phyloP scores from a whole-genome alignment of 2,329 filamentous ascomycete species.

The Exophiala alcalophila region DNA sequence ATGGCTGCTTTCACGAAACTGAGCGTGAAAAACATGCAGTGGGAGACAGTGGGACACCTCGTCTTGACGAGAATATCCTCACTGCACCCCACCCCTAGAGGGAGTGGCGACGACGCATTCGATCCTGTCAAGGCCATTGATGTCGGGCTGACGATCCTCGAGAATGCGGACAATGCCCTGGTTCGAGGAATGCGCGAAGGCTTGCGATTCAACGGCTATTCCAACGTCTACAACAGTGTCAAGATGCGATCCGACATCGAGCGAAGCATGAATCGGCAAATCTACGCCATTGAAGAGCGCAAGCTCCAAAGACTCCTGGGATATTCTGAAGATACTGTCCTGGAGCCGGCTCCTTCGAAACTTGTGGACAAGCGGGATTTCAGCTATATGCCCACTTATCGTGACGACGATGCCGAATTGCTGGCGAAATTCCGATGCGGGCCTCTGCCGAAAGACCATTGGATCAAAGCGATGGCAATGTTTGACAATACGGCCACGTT shows the following conservation, averaged over 20 bases:
- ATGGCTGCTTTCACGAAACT: conserved; percentile 45
- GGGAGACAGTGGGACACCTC: conserved; percentile 48
- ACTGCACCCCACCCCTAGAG: conserved; percentile 44
- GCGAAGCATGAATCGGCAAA: conserved; percentile 32
- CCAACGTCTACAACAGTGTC: conserved; percentile 43
- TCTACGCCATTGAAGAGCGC: conserved; percentile 44
- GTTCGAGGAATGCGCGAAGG: conserved; percentile 39
- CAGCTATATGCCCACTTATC: conserved; percentile 25
- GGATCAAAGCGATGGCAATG: conserved; percentile 25
- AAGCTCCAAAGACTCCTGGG: conserved; percentile 42
- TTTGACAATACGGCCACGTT: conserved; percentile 25
- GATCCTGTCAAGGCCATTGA: conserved; percentile 42
- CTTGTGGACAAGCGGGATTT: conserved; percentile 28
- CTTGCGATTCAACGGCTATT: conserved; percentile 43
- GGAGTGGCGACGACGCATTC: conserved; percentile 37
- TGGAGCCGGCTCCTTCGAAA: conserved; percentile 10
- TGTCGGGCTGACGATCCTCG: conserved; percentile 43
- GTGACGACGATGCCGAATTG: conserved; percentile 19
- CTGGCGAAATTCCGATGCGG: conserved; percentile 19
- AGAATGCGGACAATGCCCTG: conserved; percentile 39
- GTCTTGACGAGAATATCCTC: conserved; percentile 48
- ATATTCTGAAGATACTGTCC: conserved; percentile 13
- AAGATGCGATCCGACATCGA: conserved; percentile 37
- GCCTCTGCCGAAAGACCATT: conserved; percentile 20
- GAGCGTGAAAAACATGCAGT: conserved; percentile 50